Evolutionary conservation across 192 early-diverging fungal genomes (phyloP).

Genomic region (Tieghemiomyces parasiticus): DNA sequence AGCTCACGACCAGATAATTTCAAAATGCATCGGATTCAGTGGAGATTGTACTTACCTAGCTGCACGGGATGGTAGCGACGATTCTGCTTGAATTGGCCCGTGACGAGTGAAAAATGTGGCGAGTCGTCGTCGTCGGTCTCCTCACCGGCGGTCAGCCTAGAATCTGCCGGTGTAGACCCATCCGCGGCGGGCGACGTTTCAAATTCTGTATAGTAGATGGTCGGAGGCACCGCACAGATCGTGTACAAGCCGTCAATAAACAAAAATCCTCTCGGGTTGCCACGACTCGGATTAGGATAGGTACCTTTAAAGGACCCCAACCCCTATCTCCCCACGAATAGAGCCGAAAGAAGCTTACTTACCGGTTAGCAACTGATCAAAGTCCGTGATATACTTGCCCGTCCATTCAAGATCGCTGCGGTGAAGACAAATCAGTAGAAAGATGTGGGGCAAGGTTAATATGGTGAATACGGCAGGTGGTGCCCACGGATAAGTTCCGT

Average conservation of each 20-base stretch:
- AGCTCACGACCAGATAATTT: not conserved
- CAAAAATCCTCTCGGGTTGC: too few species aligned
- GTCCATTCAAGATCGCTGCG: constrained; percentile 34
- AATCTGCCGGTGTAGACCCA: constrained; percentile 15
- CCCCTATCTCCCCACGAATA: too few species aligned
- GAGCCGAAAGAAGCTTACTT: not conserved
- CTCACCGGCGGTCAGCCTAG: constrained; percentile 19
- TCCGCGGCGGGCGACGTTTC: constrained; percentile 12
- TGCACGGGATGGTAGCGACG: constrained; percentile 22
- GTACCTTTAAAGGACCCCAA: too few species aligned
- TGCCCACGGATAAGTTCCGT: too few species aligned
- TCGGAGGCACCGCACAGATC: too few species aligned
- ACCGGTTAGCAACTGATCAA: constrained; percentile 34
- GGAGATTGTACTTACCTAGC: not conserved
- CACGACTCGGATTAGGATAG: too few species aligned
- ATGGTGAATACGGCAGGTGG: too few species aligned
- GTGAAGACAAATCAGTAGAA: too few species aligned
- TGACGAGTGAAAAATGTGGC: constrained; percentile 83
- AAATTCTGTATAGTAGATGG: too few species aligned
- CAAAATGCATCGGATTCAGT: not conserved
- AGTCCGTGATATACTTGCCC: constrained; percentile 55
- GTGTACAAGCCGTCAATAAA: too few species aligned
- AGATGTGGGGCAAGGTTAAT: too few species aligned
- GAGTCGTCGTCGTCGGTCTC: constrained; percentile 42
- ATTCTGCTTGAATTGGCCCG: constrained; percentile 54